These are phyloP conservation scores for Fusarium sp. DNA, from an alignment of 2,329 filamentous ascomycete species.

Conservation along the genomic window DNA sequence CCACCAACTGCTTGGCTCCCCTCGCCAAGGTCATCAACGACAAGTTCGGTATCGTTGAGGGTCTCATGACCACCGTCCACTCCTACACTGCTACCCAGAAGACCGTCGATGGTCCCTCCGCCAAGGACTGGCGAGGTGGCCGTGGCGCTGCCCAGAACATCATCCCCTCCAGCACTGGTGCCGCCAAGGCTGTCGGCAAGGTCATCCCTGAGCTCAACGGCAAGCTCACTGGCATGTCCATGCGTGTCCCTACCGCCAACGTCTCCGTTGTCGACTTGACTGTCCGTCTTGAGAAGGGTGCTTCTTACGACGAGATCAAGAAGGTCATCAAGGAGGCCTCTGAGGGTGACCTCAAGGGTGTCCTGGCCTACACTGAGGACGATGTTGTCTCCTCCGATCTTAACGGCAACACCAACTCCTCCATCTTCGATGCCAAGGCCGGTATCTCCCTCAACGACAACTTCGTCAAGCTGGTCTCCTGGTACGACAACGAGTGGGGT, in stretches of 20 bases:
- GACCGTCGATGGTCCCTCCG: constrained; percentile 97
- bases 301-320: constrained; percentile 94
- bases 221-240: constrained; percentile 99
- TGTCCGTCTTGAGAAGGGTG: constrained; percentile 90
- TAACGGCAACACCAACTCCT: constrained; percentile 92
- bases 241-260: constrained; percentile 99
- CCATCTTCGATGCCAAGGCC: constrained; percentile 99
- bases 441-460: constrained; percentile 98
- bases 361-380: constrained; percentile 96
- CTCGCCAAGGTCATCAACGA: constrained; percentile 99
- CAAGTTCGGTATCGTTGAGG: constrained; percentile 97
- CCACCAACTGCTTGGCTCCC: constrained; percentile 99
- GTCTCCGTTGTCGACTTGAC: constrained; percentile 99
- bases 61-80: constrained; percentile 99
- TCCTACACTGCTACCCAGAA: constrained; percentile 99
- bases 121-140: constrained; percentile 99
- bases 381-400: constrained; percentile 94
- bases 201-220: constrained; percentile 98
- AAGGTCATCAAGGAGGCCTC: constrained; percentile 86
- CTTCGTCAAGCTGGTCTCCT: constrained; percentile 98
- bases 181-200: constrained; percentile 99
- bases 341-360: constrained; percentile 86
- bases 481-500: constrained; percentile 99
- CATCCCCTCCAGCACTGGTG: constrained; percentile 98
- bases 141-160: constrained; percentile 99